Evolutionary conservation across 441 rosid species (phyloP), one percentile per base, ranked within the genome.

Genomic region (Francoa sonchifolia): DNA sequence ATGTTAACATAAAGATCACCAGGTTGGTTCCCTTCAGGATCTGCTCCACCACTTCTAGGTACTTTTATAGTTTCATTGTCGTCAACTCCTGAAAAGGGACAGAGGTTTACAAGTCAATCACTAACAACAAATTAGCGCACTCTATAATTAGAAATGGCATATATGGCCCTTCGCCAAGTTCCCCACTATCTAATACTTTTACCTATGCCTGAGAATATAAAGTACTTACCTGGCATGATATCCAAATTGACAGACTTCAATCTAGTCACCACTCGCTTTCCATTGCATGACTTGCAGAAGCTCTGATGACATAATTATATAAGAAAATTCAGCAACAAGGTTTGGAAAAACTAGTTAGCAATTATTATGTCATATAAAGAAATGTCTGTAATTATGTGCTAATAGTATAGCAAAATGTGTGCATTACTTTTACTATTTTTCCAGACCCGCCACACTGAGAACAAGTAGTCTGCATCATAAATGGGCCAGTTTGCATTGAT

Each of bases 1-100:
- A 90, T 55, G 31, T 75, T 57, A 26, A 86, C 99, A 45, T 56
- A 75, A 27, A 90, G 95, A 73, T 90, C 96, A 38, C 99, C 99
- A 18, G 96, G 95, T 50, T 86, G 99, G 59, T 68, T 76, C 66
- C 77, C 76, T 11, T 92, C 96, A 33, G 99, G 99, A 63, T 92
- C 99, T 12, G 94, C 94, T 42, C 99, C 99, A 41, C 99, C 99
- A 39, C 65, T 69, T 52, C 80, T 71, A 43, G 67, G 68, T 37
- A 92, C 76, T 77, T 69, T 83, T 44, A 92, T 51, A 1, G 74
- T 81, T 19, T 86, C 95, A 26, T 68, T 57, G 55, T 81, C 66
- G 60, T 86, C 90, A 50, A 86, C 86, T 42, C 99, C 99, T 92
- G 66, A 32, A 67, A 33, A 53, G 11, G 41, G 21, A 33, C 18